A percentile compares a stretch with the other conserved stretches of the same genome.
Evolutionary conservation across 345 rosid genomes (phyloP).

Genomic region (Eucalyptus marginata): DNA sequence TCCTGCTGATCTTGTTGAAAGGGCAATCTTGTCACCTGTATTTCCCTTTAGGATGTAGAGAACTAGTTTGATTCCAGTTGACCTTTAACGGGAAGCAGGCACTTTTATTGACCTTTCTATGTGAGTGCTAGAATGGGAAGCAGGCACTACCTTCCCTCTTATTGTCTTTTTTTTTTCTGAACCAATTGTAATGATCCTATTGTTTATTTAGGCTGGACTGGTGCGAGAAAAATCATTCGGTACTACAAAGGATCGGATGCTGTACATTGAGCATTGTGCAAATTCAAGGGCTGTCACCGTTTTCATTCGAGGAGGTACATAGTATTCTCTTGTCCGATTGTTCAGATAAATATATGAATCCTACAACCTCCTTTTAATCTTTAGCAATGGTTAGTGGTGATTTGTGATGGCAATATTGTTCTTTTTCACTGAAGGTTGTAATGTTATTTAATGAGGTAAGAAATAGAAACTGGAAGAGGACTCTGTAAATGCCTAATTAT

Average conservation of each 20-base stretch:
- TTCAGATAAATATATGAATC: not conserved
- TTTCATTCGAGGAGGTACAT: constrained; percentile 87
- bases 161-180: not conserved
- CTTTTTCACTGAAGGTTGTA: not conserved
- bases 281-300: constrained; percentile 79
- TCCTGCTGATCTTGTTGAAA: not conserved
- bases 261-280: constrained; percentile 72
- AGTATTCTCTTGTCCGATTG: not conserved
- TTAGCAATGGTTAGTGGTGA: not conserved
- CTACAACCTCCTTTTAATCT: not conserved
- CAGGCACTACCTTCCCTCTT: not conserved
- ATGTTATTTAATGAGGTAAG: not conserved
- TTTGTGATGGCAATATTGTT: not conserved
- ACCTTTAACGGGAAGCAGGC: not conserved
- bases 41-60: not conserved
- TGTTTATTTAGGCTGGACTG: constrained; percentile 59
- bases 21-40: not conserved
- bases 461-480: not conserved
- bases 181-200: not conserved
- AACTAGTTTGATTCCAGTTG: not conserved
- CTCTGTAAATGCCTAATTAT: not conserved
- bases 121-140: not conserved
- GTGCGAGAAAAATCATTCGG: constrained; percentile 77
- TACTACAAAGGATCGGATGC: constrained; percentile 73
- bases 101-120: not conserved